phyloP scores from a whole-genome alignment of 257 asterid genomes.

The Solanum etuberosum region DNA sequence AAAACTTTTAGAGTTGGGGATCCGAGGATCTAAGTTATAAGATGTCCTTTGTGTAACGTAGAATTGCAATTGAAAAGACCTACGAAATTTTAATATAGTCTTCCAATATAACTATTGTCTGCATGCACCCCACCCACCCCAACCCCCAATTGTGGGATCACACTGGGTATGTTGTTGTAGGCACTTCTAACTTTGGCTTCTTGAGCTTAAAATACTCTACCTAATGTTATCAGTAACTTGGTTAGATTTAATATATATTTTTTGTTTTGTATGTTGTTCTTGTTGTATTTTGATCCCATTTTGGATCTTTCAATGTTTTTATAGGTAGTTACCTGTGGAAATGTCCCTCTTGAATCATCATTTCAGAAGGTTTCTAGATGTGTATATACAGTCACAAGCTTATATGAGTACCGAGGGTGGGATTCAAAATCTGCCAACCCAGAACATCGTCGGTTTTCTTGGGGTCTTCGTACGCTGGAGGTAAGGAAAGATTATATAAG shows the following conservation, averaged over 20 bases:
- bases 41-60: neutral
- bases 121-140: neutral
- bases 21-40: neutral
- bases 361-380: conserved; percentile 82
- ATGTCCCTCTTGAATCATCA: conserved; percentile 74
- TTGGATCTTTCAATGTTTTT: neutral
- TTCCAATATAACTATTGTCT: neutral
- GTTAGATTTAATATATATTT: neutral
- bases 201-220: neutral
- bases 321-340: conserved; percentile 91
- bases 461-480: conserved; percentile 73
- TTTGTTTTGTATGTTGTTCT: neutral
- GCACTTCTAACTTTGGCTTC: neutral
- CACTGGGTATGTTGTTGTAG: neutral
- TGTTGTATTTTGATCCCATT: neutral
- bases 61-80: neutral
- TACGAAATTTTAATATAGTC: neutral
- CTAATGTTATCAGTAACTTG: neutral
- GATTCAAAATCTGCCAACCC: conserved; percentile 69
- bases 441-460: conserved; percentile 63
- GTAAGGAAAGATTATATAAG: conserved; percentile 17
- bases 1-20: neutral
- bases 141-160: neutral
- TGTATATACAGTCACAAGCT: conserved; percentile 68
- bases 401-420: conserved; percentile 76